These are phyloP conservation scores for Hypoxylon sp. DNA, from an alignment of 2,329 filamentous ascomycete species.

Conservation along the genomic window DNA sequence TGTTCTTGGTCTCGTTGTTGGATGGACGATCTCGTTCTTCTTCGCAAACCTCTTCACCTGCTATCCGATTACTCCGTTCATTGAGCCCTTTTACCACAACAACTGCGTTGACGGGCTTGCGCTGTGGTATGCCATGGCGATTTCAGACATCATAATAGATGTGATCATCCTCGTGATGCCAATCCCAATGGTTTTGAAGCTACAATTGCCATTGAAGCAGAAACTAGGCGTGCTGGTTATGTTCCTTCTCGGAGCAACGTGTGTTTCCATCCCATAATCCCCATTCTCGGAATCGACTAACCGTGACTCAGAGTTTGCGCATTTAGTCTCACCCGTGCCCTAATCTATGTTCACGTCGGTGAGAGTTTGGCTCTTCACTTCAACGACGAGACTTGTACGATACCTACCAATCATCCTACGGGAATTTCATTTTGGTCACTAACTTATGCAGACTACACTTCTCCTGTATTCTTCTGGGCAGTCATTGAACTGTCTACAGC, in stretches of 20 bases:
- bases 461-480: conserved; percentile 48
- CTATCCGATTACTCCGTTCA: conserved; percentile 48
- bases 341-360: conserved; percentile 39
- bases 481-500: conserved; percentile 46
- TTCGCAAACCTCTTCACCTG: conserved; percentile 51
- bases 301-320: conserved; percentile 44
- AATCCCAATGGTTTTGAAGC: conserved; percentile 48
- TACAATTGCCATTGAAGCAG: conserved; percentile 48
- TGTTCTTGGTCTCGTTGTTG: conserved; percentile 37
- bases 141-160: conserved; percentile 48
- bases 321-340: conserved; percentile 42
- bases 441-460: conserved; percentile 48
- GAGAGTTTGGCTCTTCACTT: conserved; percentile 43
- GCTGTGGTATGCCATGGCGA: conserved; percentile 46
- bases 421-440: neutral
- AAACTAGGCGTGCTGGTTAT: conserved; percentile 50
- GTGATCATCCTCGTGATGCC: conserved; percentile 50
- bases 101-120: conserved; percentile 45
- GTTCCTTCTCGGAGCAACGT: conserved; percentile 50
- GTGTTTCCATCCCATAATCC: conserved; percentile 9
- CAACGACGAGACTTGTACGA: conserved; percentile 51
- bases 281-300: conserved; percentile 13
- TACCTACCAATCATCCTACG: neutral
- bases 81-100: conserved; percentile 49
- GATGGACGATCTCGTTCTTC: conserved; percentile 49